Base-by-base conservation (phyloP, 2,329 filamentous ascomycete species). In the Botrytis sinoallii region DNA sequence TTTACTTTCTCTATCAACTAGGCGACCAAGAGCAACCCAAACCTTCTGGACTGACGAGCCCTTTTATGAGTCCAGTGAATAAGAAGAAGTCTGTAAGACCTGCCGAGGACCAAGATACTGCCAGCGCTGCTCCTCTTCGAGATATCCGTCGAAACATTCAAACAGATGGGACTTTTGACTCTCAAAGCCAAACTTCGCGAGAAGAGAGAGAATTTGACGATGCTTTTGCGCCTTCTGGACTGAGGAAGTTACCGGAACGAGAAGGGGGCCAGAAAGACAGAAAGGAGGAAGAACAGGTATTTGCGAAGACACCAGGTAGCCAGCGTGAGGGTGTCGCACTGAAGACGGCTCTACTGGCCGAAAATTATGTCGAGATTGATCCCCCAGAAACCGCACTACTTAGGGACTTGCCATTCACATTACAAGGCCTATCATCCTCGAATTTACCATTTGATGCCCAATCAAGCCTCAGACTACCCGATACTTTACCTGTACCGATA, bases 361-460 rank as follows among this genome's bases (percentile, higher is more conserved):
- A 86, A 76, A 88, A 89, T 78, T 86, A 88, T 76, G 81, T 85
- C 42, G 85, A 88, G 60, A 85, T 88, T 46, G 85, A 89, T 40
- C 91, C 91, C 1, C 84, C 89, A 1, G 92, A 95, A 80, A 86
- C 88, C 40, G 86, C 87, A 25, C 86, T 95, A 20, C 84, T 95
- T 35, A 88, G 92, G 77, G 95, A 98, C 80, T 85, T 98, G 5
- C 95, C 96, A 0, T 98, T 96, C 80, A 98, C 95, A 0, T 85
- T 98, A 0, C 96, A 98, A 83, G 96, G 96, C 0, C 85, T 98
- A 3, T 97, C 94, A 2, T 97, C 95, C 0, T 92, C 92, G 1
- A 93, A 95, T 76, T 85, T 98, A 57, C 88, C 91, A 0, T 98
- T 98, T 77, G 84, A 88, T 16, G 89, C 90, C 22, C 86, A 89